Evolutionary conservation across 192 early-diverging fungal species (phyloP).

Genomic region (Hyaloraphidium curvatum): DNA sequence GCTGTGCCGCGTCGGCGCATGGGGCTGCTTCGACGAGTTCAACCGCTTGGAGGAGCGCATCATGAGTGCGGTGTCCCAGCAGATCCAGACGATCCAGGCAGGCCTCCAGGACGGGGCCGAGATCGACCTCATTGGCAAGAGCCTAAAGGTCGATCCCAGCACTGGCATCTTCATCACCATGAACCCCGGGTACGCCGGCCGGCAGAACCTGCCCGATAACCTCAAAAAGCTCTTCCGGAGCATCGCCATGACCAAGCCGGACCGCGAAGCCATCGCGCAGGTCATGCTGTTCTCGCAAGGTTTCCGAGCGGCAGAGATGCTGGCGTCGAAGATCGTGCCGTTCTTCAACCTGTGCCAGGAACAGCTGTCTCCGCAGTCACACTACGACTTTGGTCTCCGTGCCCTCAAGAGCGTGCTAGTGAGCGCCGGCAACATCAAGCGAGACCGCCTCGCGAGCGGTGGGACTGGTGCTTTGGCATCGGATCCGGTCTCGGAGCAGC

Average conservation of each 20-base stretch:
- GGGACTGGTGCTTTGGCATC: too few relatives aligned
- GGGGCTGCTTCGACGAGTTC: constrained; percentile 99
- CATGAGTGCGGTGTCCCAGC: constrained; percentile 95
- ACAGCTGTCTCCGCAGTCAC: constrained; percentile 86
- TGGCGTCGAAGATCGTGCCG: constrained; percentile 93
- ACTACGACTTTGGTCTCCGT: constrained; percentile 98
- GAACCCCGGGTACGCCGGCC: constrained; percentile 98
- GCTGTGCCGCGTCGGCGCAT: constrained; percentile 94
- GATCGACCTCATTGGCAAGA: constrained; percentile 85
- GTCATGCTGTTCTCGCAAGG: constrained; percentile 99
- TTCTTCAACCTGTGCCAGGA: constrained; percentile 88
- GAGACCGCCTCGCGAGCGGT: constrained; percentile 60
- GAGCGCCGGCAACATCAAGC: constrained; percentile 97
- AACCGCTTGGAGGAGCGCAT: constrained; percentile 97
- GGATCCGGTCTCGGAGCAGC: constrained; percentile 57
- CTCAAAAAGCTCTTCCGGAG: constrained; percentile 97
- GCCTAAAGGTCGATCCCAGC: constrained; percentile 60
- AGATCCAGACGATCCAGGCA: constrained; percentile 96
- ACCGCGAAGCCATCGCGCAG: constrained; percentile 94
- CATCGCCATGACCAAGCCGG: constrained; percentile 98
- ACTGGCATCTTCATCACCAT: constrained; percentile 96
- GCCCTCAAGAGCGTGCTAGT: constrained; percentile 96
- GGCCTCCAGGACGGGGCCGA: constrained; percentile 55
- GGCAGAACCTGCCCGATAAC: constrained; percentile 96
- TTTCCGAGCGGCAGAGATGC: constrained; percentile 80